Evolutionary conservation across 768 basidiomycete genomes (phyloP).

Genomic region (Boletus rubropictus): DNA sequence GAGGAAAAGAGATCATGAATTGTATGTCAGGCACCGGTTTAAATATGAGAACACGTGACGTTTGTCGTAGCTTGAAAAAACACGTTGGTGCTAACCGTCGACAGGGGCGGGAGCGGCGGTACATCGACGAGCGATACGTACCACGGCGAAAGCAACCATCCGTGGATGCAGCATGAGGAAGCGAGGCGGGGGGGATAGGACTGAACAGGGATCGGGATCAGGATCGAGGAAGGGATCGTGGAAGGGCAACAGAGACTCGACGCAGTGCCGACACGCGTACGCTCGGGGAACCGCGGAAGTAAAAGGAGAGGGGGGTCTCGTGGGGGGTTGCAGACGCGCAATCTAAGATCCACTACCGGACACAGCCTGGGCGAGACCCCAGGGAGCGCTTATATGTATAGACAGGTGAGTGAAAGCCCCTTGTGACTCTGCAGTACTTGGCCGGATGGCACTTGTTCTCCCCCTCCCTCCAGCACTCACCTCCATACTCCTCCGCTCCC

Average conservation of each 20-base stretch:
- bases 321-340: neutral
- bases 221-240: neutral
- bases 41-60: too few relatives aligned
- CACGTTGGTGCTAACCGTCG: too few relatives aligned
- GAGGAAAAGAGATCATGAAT: too few relatives aligned
- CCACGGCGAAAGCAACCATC: constrained; percentile 5
- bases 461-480: neutral
- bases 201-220: too few relatives aligned
- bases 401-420: neutral
- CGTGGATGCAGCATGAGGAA: too few relatives aligned
- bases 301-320: neutral
- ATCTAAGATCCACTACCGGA: constrained; percentile 18
- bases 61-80: too few relatives aligned
- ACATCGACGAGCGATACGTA: too few relatives aligned
- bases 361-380: constrained; percentile 23
- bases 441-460: constrained; percentile 7
- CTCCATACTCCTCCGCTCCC: constrained; percentile 21
- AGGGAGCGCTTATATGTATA: constrained; percentile 6
- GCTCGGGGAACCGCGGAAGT: constrained; percentile 1
- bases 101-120: too few relatives aligned
- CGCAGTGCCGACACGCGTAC: too few relatives aligned
- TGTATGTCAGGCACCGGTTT: constrained; percentile 13
- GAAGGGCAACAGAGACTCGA: neutral
- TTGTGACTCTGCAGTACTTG: neutral
- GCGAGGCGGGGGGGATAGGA: too few relatives aligned